A percentile compares a stretch with the other conserved stretches of the same genome.
phyloP scores from a whole-genome alignment of 2,329 filamentous ascomycete species.

The Scytalidium lignicola region DNA sequence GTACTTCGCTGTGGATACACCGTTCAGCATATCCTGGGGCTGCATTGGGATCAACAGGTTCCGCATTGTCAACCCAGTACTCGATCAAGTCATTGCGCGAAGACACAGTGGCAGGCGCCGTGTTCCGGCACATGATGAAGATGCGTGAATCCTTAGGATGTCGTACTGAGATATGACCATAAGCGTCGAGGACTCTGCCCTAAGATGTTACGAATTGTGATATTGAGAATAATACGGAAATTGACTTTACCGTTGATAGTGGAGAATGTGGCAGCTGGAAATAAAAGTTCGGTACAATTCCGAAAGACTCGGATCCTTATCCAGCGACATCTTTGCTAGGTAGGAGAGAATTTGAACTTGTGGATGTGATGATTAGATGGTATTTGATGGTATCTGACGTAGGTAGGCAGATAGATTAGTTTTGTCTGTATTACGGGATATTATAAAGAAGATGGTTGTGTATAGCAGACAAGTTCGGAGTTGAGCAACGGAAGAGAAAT shows the following conservation, averaged over 20 bases:
- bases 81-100: slow-evolving; percentile 38
- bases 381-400: too few species aligned
- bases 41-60: slow-evolving; percentile 32
- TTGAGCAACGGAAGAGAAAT: too few species aligned
- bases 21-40: slow-evolving; percentile 35
- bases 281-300: background rate
- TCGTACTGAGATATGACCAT: slow-evolving; percentile 47
- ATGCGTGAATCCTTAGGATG: slow-evolving; percentile 36
- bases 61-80: slow-evolving; percentile 36
- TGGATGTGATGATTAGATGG: too few species aligned
- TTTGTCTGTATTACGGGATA: too few species aligned
- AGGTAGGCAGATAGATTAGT: too few species aligned
- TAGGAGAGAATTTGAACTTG: too few species aligned
- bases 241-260: background rate
- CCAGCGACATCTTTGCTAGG: background rate
- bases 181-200: slow-evolving; percentile 34
- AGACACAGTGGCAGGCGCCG: slow-evolving; percentile 41
- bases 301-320: background rate
- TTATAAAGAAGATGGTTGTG: too few species aligned
- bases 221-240: background rate
- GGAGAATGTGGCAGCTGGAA: background rate
- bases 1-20: slow-evolving; percentile 40
- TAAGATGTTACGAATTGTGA: background rate
- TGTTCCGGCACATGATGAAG: slow-evolving; percentile 42
- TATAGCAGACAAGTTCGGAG: too few species aligned